phyloP scores from a whole-genome alignment of 2,329 filamentous ascomycete genomes.

The Diplodia corticola region DNA sequence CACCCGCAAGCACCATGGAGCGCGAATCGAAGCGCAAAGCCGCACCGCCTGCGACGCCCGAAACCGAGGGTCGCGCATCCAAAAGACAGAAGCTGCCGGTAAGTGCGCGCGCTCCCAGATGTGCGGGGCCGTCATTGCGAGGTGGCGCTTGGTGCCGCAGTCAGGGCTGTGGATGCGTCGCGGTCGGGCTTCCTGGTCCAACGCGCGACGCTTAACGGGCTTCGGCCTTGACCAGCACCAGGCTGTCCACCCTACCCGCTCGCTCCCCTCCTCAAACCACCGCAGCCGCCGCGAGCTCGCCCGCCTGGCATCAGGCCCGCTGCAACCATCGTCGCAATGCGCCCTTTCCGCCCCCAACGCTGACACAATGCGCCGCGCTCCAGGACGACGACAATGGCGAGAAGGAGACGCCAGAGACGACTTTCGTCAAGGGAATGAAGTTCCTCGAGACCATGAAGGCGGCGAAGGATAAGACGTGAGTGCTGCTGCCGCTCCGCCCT shows the following conservation, averaged over 20 bases:
- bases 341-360: neutral
- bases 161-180: constrained; percentile 25
- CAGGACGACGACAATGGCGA: constrained; percentile 32
- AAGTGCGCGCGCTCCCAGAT: constrained; percentile 40
- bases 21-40: constrained; percentile 59
- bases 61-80: constrained; percentile 54
- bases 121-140: constrained; percentile 1
- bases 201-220: constrained; percentile 24
- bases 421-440: constrained; percentile 68
- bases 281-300: constrained; percentile 26
- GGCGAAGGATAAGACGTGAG: constrained; percentile 80
- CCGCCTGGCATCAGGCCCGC: neutral
- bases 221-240: constrained; percentile 25
- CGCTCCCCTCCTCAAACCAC: constrained; percentile 32
- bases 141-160: constrained; percentile 15
- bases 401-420: constrained; percentile 65
- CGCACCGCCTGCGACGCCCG: constrained; percentile 49
- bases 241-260: constrained; percentile 30
- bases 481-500: constrained; percentile 27
- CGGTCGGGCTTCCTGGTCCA: constrained; percentile 22
- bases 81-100: constrained; percentile 63
- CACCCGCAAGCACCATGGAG: constrained; percentile 37
- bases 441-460: constrained; percentile 74
- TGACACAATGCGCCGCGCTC: constrained; percentile 22
- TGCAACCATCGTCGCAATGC: neutral